Conservation (phyloP, 2,329 filamentous ascomycete species). For the Tolypocladium paradoxum region DNA sequence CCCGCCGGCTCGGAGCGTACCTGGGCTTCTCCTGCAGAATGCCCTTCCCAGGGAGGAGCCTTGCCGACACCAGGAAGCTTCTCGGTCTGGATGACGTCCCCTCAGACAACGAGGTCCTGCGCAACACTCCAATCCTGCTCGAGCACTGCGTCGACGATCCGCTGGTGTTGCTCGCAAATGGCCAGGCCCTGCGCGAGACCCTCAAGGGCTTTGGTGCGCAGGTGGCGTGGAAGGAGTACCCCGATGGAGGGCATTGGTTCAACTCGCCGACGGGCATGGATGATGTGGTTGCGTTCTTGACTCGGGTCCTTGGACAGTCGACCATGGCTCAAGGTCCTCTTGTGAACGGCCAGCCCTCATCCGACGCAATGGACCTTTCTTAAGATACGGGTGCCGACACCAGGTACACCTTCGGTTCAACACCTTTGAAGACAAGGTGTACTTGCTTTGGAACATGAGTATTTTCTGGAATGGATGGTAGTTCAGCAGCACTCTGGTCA, state of each 20-base stretch:
- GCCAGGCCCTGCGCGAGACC: conserved; percentile 21
- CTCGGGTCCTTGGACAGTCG: background rate
- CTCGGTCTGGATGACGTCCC: conserved; percentile 16
- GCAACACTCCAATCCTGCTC: conserved; percentile 31
- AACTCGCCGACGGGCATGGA: conserved; percentile 31
- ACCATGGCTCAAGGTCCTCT: background rate
- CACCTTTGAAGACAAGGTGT: too few species aligned
- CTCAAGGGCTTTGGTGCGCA: conserved; percentile 25
- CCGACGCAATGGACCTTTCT: background rate
- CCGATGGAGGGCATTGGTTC: conserved; percentile 32
- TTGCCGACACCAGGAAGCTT: conserved; percentile 19
- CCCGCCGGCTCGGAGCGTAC: conserved; percentile 17
- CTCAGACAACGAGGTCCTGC: conserved; percentile 19
- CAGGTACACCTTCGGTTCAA: too few species aligned
- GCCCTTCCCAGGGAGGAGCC: conserved; percentile 21
- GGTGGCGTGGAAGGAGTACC: conserved; percentile 31
- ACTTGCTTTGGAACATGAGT: too few species aligned
- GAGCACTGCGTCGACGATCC: conserved; percentile 34
- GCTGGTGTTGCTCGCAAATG: conserved; percentile 25
- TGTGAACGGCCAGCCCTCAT: too few species aligned
- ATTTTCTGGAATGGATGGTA: too few species aligned
- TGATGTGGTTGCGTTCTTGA: conserved; percentile 26
- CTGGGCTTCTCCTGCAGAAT: conserved; percentile 27
- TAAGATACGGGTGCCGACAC: background rate
- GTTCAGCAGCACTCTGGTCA: too few species aligned